Base-by-base conservation (phyloP, 768 basidiomycete species). In the Lactarius pseudohatsudake region DNA sequence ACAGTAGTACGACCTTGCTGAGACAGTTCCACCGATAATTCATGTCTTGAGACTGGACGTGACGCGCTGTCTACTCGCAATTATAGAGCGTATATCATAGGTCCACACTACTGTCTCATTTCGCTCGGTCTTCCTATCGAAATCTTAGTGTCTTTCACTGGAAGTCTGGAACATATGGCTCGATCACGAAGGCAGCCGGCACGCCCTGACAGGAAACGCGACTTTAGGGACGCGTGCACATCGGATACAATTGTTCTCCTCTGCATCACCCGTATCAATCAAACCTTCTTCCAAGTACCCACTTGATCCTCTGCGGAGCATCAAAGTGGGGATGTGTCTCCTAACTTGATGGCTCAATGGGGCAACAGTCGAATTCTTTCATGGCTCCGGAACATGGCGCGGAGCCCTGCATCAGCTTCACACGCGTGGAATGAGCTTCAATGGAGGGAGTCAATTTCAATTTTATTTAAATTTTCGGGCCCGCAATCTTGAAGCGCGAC, bases 231-330 rank as follows among this genome's bases (percentile, higher is more conserved):
- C 15, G 32, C 43, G 43, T 22, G 57, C 30, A 13, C 57, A 43
- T 58, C 53, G 58, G 62, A 38, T 4, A 40, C 41, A 45, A 43
- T 64, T 50, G 26, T 58, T 28, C 57, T 59, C 61, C 47, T 53
- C 36, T 53, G 30, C 66, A 64, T 56, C 53, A 36, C 59, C 50
- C 50, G 59, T 59, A 67, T 67, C 66, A 58, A 67, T 67, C 66
- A 67, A 64, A 67, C 62, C 32, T 67, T 67, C 65, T 67, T 63
- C 63, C 40, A 36, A 16, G 6, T 67, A n/a, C 28, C 55, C 50
- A 62, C 53, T 55, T 47, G 26, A 26, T 64, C 50, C 26, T 54
- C 43, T 67, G 61, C 66, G 62, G 66, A 67, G 62, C 43, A 60
- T 67, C 57, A 64, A 59, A 59, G 57, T 56, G 41, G 57, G 57